Evolutionary conservation across 176 grass and related monocot genomes (phyloP).

Genomic region (Oryza punctata): DNA sequence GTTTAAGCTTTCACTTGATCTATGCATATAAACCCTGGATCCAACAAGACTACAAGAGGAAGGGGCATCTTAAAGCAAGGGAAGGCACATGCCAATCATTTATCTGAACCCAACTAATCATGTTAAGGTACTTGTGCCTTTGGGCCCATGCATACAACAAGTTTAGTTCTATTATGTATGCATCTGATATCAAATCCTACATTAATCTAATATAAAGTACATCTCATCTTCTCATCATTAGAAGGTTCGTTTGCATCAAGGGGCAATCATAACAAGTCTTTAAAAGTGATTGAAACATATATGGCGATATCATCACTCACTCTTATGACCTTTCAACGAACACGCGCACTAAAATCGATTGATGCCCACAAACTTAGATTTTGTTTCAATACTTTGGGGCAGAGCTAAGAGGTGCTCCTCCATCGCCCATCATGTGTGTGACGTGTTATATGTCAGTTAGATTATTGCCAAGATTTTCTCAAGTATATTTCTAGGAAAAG

Average conservation of each 20-base stretch:
- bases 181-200: conserved; percentile 22
- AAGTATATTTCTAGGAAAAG: background rate
- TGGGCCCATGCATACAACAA: conserved; percentile 17
- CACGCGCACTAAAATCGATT: conserved; percentile 32
- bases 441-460: background rate
- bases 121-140: conserved; percentile 60
- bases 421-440: background rate
- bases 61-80: conserved; percentile 48
- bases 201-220: conserved; percentile 13
- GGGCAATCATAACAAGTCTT: conserved; percentile 50
- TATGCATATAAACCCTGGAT: conserved; percentile 40
- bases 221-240: conserved; percentile 41
- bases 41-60: conserved; percentile 40
- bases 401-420: conserved; percentile 22
- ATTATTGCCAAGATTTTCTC: background rate
- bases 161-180: background rate
- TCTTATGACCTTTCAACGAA: conserved; percentile 38
- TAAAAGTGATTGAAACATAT: conserved; percentile 43
- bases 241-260: conserved; percentile 46
- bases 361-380: conserved; percentile 26
- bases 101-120: conserved; percentile 60
- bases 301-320: conserved; percentile 19
- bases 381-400: conserved; percentile 40
- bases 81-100: conserved; percentile 80
- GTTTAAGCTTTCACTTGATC: conserved; percentile 29